phyloP scores from a whole-genome alignment of 2,329 filamentous ascomycete species.

The Fusarium longipes region DNA sequence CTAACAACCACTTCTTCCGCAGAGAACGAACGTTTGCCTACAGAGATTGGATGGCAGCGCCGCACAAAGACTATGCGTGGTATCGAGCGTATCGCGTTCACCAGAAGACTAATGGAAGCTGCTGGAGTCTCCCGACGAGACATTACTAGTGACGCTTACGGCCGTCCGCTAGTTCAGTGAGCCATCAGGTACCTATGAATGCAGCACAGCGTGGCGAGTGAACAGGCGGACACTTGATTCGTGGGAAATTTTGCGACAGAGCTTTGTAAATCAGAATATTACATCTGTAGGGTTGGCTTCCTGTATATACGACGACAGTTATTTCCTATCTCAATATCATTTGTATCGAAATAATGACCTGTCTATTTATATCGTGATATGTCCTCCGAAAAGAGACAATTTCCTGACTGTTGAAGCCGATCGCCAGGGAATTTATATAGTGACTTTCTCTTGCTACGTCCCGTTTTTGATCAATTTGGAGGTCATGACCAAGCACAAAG shows the following conservation, averaged over 20 bases:
- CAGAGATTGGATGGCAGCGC: conserved; percentile 18
- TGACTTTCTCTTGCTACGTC: too few relatives aligned
- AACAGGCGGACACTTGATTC: too few relatives aligned
- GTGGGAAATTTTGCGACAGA: too few relatives aligned
- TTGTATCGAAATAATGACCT: not conserved
- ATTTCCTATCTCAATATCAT: not conserved
- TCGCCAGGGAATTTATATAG: too few relatives aligned
- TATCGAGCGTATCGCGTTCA: not conserved
- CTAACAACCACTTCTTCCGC: not conserved
- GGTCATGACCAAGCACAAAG: too few relatives aligned
- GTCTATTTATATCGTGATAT: too few relatives aligned
- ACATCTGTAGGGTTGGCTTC: not conserved
- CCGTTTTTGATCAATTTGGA: too few relatives aligned
- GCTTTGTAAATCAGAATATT: not conserved
- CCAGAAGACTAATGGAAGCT: conserved; percentile 3
- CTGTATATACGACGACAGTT: not conserved
- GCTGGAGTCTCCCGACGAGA: conserved; percentile 5
- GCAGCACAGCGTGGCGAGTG: too few relatives aligned
- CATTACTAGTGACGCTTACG: not conserved
- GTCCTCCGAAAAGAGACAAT: too few relatives aligned
- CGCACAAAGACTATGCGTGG: not conserved
- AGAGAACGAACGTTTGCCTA: conserved; percentile 12
- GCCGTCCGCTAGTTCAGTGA: not conserved
- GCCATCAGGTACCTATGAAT: fast-evolving
- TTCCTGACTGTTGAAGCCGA: too few relatives aligned